Base-by-base conservation (phyloP, 306 rosid species). In the Cucurbita maxima region DNA sequence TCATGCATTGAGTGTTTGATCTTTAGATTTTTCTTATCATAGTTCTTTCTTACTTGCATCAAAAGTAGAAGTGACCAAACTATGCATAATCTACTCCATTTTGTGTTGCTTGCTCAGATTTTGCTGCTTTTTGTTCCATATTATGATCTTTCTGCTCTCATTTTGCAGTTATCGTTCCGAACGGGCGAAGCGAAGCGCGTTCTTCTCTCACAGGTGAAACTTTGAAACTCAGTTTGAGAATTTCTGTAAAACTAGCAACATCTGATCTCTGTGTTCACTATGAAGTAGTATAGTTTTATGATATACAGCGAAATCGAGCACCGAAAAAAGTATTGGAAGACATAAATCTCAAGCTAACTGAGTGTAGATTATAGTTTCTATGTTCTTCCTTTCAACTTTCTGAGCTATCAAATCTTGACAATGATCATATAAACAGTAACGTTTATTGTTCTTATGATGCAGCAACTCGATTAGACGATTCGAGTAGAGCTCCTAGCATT, bases 381-480 rank as follows among this genome's bases (percentile, higher is more conserved):
- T 59, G 70, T 44, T 61, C 47, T n/a, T 19, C 71, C 77, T 34
- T 52, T 67, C 74, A 53, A 74, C 9, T 81, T 44, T 37, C 7
- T 47, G 51, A 73, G 51, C 14, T 52, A 8, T 30, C 4, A 73
- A 68, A 8, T 51, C 51, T 43, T 71, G 54, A n/a, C 6, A 52
- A 36, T 52, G 41, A 62, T 18, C 16, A 20, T 79, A 20, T 45
- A 54, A 68, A 75, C 71, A 34, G 58, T 5, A 30, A 16, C 34
- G 6, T 62, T 61, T 36, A n/a, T 16, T 36, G 34, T 76, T 51
- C 75, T 71, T 67, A 66, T 67, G 70, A 58, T 83, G 79, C 69
- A 87, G 94, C 76, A 47, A 30, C 64, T 72, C 79, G 52, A 61
- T 82, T 73, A 53, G 84, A 14, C 10, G 79, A 78, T 82, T 77